Evolutionary conservation across 2,329 filamentous ascomycete species (phyloP).

Genomic region (Cladosporium sp.): DNA sequence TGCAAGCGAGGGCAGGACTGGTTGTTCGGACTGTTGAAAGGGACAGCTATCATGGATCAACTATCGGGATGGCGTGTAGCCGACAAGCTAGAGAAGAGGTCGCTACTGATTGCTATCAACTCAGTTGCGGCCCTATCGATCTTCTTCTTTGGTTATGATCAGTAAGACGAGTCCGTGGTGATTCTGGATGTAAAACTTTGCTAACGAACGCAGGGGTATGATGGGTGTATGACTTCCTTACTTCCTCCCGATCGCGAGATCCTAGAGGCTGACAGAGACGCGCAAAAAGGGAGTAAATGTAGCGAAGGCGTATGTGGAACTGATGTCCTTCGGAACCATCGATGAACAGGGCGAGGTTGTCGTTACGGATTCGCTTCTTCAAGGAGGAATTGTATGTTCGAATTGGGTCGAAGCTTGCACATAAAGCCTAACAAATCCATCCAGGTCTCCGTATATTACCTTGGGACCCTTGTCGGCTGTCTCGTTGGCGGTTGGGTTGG

Average conservation of each 20-base stretch:
- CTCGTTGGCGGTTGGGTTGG: conserved; percentile 64
- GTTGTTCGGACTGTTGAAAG: background rate
- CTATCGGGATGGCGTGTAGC: conserved; percentile 23
- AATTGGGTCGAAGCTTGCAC: background rate
- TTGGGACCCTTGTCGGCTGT: conserved; percentile 64
- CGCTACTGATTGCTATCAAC: conserved; percentile 62
- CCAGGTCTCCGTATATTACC: conserved; percentile 55
- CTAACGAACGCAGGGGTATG: conserved; percentile 35
- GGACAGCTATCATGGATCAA: conserved; percentile 22
- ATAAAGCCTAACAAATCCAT: background rate
- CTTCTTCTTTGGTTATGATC: conserved; percentile 63
- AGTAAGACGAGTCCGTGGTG: conserved; percentile 37
- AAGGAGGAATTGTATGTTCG: conserved; percentile 58
- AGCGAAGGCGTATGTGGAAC: conserved; percentile 61
- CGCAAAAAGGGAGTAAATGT: conserved; percentile 59
- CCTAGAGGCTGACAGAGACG: too few species aligned
- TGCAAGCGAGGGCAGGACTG: background rate
- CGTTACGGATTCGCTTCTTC: conserved; percentile 59
- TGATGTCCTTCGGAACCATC: conserved; percentile 60
- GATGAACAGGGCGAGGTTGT: conserved; percentile 45
- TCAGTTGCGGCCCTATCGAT: conserved; percentile 64
- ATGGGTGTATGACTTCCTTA: conserved; percentile 42
- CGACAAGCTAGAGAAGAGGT: conserved; percentile 53
- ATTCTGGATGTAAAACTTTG: conserved; percentile 44
- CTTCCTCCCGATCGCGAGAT: too few species aligned